Evolutionary conservation across 208 protist genomes (phyloP).

Genomic region (Phytomonas francai): DNA sequence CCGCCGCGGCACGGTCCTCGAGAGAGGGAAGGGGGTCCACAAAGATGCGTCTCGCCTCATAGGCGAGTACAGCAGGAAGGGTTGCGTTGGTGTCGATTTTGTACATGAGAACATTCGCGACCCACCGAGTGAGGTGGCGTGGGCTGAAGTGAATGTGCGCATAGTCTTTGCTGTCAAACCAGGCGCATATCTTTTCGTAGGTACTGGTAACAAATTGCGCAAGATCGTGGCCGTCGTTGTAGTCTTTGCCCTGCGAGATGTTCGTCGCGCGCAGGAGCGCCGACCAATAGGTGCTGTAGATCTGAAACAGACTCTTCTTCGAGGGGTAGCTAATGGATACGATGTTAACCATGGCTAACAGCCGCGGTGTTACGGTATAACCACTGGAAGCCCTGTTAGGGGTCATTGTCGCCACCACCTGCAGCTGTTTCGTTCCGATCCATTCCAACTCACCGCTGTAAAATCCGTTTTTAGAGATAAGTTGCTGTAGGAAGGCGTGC

Average conservation of each 20-base stretch:
- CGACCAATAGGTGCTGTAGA: slow-evolving; percentile 90
- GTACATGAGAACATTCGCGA: slow-evolving; percentile 90
- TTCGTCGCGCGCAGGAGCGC: slow-evolving; percentile 51
- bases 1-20: slow-evolving; percentile 61
- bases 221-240: slow-evolving; percentile 70
- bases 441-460: slow-evolving; percentile 96
- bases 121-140: slow-evolving; percentile 93
- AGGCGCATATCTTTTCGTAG: slow-evolving; percentile 85
- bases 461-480: slow-evolving; percentile 94
- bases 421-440: slow-evolving; percentile 90
- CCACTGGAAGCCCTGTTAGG: slow-evolving; percentile 62
- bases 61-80: slow-evolving; percentile 86
- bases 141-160: slow-evolving; percentile 95
- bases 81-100: slow-evolving; percentile 78
- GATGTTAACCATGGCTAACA: slow-evolving; percentile 93
- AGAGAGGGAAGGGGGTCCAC: slow-evolving; percentile 85
- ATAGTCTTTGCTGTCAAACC: slow-evolving; percentile 65
- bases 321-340: slow-evolving; percentile 89
- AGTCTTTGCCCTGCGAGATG: slow-evolving; percentile 56
- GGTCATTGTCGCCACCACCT: slow-evolving; percentile 95
- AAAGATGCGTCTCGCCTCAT: slow-evolving; percentile 93
- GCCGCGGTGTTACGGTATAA: slow-evolving; percentile 74
- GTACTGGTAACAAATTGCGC: slow-evolving; percentile 90
- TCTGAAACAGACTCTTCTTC: slow-evolving; percentile 73
- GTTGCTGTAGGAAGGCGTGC: slow-evolving; percentile 96